Conservation (phyloP, 345 rosid genomes). For the Euphorbia tirucalli region DNA sequence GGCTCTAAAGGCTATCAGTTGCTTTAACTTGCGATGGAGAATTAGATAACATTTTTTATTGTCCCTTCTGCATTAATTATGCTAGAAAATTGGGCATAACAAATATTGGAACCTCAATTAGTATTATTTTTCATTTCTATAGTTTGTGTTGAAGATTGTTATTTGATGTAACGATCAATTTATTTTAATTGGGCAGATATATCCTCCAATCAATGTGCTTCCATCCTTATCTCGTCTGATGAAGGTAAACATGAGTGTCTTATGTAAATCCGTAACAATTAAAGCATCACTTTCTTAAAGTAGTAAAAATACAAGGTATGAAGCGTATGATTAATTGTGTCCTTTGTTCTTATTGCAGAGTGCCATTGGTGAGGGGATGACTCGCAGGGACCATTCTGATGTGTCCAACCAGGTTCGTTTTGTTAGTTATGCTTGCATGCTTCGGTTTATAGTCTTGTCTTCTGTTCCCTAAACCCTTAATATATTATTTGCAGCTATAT, state of each 20-base stretch:
- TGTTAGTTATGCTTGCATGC: not conserved
- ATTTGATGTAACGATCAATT: not conserved
- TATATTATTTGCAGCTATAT: slow-evolving; percentile 54
- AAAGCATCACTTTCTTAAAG: not conserved
- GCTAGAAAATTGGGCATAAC: not conserved
- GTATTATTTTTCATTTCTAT: not conserved
- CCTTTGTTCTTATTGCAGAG: slow-evolving; percentile 45
- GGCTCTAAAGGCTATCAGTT: not conserved
- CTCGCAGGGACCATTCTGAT: slow-evolving; percentile 87
- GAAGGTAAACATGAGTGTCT: slow-evolving; percentile 54
- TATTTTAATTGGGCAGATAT: slow-evolving; percentile 58
- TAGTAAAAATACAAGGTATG: no score
- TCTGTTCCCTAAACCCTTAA: not conserved
- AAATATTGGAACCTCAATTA: not conserved
- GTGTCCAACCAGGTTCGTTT: slow-evolving; percentile 83
- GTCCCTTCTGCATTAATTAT: not conserved
- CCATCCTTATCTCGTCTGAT: slow-evolving; percentile 94
- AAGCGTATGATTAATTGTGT: not conserved
- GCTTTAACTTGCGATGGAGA: not conserved
- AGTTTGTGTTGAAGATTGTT: not conserved
- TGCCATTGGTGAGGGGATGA: slow-evolving; percentile 99
- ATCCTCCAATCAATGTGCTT: slow-evolving; percentile 98
- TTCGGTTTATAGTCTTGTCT: slow-evolving; percentile 2
- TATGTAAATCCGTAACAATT: not conserved
- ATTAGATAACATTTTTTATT: not conserved